Evolutionary conservation across 306 rosid genomes (phyloP).

Genomic region (Fagus sylvatica): DNA sequence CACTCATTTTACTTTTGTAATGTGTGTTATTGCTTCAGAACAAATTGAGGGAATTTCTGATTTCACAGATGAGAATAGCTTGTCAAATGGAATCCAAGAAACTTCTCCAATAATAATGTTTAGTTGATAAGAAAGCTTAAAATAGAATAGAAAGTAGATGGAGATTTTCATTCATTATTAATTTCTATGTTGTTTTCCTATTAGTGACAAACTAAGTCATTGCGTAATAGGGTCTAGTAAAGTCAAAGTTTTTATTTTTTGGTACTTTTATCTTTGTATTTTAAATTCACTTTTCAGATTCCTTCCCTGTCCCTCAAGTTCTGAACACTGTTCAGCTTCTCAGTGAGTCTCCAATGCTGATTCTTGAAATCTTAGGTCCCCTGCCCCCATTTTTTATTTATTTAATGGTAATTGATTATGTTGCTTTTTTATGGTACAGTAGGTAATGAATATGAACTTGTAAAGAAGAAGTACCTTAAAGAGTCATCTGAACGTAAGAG

Average conservation of each 20-base stretch:
- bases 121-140: conserved; percentile 18
- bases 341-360: conserved; percentile 41
- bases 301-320: conserved; percentile 63
- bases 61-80: conserved; percentile 41
- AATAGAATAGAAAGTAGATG: not conserved
- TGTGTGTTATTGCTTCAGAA: conserved; percentile 15
- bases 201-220: not conserved
- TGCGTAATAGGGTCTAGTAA: not conserved
- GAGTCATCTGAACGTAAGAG: conserved; percentile 76
- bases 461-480: conserved; percentile 67
- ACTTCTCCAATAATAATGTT: too few relatives aligned
- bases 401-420: conserved; percentile 18
- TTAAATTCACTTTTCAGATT: conserved; percentile 24
- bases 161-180: too few relatives aligned
- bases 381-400: not conserved
- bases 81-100: conserved; percentile 54
- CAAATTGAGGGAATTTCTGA: conserved; percentile 37
- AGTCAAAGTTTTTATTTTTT: not conserved
- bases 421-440: conserved; percentile 19
- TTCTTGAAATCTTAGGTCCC: not conserved
- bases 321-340: conserved; percentile 63
- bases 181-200: not conserved
- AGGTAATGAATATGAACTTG: conserved; percentile 75
- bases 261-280: not conserved
- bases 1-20: not conserved